These are phyloP conservation scores for Physocladia obscura DNA, from an alignment of 192 early-diverging fungal species.

Conservation along the genomic window DNA sequence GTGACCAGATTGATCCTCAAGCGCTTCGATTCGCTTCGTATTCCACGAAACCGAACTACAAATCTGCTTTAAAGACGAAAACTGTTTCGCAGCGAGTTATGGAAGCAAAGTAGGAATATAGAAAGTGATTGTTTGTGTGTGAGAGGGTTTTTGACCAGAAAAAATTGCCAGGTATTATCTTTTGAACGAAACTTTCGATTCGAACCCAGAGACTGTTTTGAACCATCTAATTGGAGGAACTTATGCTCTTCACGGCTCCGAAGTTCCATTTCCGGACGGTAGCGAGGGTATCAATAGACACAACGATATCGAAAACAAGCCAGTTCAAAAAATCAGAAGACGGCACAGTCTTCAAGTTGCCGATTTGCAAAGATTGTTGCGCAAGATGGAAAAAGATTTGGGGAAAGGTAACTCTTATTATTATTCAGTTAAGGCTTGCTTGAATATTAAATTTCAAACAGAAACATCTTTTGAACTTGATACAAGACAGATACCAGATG, in stretches of 20 bases:
- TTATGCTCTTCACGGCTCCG: conserved; percentile 16
- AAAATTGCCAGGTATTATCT: conserved; percentile 26
- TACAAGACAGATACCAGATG: too few relatives aligned
- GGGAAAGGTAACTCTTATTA: too few relatives aligned
- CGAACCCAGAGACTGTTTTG: conserved; percentile 20
- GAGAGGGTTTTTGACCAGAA: too few relatives aligned
- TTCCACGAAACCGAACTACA: conserved; percentile 2
- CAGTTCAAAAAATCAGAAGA: background rate
- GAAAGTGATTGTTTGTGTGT: too few relatives aligned
- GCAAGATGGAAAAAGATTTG: conserved; percentile 18
- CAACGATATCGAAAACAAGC: background rate
- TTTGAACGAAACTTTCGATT: conserved; percentile 3
- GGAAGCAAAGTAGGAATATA: conserved; percentile 7
- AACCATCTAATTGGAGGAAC: conserved; percentile 26
- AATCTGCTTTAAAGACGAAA: background rate
- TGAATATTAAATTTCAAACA: too few relatives aligned
- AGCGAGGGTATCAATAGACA: background rate
- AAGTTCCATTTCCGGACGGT: conserved; percentile 27
- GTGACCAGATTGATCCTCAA: conserved; percentile 17
- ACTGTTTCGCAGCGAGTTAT: conserved; percentile 14
- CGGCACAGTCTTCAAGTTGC: conserved; percentile 31
- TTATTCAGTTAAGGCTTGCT: too few relatives aligned
- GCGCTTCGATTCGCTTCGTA: conserved; percentile 33
- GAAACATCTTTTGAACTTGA: too few relatives aligned
- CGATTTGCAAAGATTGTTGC: conserved; percentile 27